A percentile compares a stretch with the other conserved stretches of the same genome.
Conservation (phyloP, 176 grass and related monocot species). For the Carex littledalei region DNA sequence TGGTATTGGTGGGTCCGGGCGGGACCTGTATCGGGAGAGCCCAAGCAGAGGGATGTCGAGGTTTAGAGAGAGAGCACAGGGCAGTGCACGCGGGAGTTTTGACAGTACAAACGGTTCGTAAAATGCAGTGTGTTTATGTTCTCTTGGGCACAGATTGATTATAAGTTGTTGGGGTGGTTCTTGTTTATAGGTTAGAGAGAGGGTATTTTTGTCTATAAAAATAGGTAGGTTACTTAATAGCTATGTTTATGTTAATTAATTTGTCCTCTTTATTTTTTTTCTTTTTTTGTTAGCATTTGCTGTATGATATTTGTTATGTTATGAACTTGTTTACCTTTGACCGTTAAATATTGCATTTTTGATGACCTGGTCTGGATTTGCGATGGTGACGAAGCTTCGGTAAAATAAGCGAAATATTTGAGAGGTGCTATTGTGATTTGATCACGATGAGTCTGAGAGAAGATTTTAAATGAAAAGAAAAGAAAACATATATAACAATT, state of each 20-base stretch:
- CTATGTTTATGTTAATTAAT: slow-evolving; percentile 14
- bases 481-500: not conserved
- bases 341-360: not conserved
- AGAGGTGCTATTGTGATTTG: not conserved
- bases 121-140: not conserved
- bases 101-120: slow-evolving; percentile 25
- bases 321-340: not conserved
- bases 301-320: slow-evolving; percentile 7
- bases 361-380: not conserved
- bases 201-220: slow-evolving; percentile 17
- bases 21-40: slow-evolving; percentile 54
- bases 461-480: not conserved
- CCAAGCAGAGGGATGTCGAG: slow-evolving; percentile 34
- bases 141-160: not conserved
- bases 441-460: not conserved
- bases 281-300: not conserved
- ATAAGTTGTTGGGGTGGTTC: slow-evolving; percentile 5
- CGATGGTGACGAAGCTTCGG: too few relatives aligned
- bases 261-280: slow-evolving; percentile 15
- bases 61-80: slow-evolving; percentile 36
- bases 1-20: slow-evolving; percentile 61
- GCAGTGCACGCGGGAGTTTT: slow-evolving; percentile 32
- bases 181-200: slow-evolving; percentile 18
- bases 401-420: not conserved
- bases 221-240: slow-evolving; percentile 3